Percentiles rank a stretch among this genome's conserved stretches.
Evolutionary conservation across 1,284 basidiomycete species (phyloP).

Genomic region (Serendipita sp.): DNA sequence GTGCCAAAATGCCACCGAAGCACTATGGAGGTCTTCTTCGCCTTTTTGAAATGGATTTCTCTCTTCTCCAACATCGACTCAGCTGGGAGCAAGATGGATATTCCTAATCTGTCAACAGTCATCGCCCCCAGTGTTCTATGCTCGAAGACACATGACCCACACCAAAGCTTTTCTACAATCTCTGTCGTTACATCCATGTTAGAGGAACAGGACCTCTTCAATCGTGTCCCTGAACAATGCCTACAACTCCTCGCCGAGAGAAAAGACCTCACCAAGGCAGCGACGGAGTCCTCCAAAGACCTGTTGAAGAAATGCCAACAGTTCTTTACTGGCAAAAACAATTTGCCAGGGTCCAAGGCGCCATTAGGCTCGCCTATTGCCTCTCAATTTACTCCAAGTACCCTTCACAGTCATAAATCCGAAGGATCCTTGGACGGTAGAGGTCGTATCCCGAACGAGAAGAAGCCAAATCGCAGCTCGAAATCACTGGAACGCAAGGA

Average conservation of each 20-base stretch:
- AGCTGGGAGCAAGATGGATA: conserved; percentile 47
- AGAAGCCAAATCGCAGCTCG: conserved; percentile 4
- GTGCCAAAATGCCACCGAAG: conserved; percentile 41
- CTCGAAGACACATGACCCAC: conserved; percentile 35
- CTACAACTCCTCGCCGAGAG: conserved; percentile 29
- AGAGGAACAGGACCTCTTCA: conserved; percentile 42
- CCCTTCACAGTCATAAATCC: not conserved
- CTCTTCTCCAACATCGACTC: conserved; percentile 48
- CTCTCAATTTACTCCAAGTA: not conserved
- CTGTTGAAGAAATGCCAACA: conserved; percentile 29
- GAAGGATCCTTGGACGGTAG: conserved; percentile 2
- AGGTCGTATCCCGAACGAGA: not conserved
- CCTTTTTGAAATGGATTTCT: conserved; percentile 49
- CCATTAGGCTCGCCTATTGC: not conserved
- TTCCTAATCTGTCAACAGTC: conserved; percentile 44
- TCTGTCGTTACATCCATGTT: conserved; percentile 34
- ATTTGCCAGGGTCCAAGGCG: not conserved
- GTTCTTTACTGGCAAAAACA: conserved; percentile 17
- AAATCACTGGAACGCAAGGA: not conserved
- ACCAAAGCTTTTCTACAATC: conserved; percentile 42
- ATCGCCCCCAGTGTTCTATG: conserved; percentile 45
- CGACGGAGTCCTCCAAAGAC: conserved; percentile 30
- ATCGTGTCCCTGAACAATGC: conserved; percentile 31
- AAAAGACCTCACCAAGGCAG: conserved; percentile 28
- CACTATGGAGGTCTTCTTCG: conserved; percentile 46